phyloP scores from a whole-genome alignment of 257 asterid species.

The Perilla frutescens region DNA sequence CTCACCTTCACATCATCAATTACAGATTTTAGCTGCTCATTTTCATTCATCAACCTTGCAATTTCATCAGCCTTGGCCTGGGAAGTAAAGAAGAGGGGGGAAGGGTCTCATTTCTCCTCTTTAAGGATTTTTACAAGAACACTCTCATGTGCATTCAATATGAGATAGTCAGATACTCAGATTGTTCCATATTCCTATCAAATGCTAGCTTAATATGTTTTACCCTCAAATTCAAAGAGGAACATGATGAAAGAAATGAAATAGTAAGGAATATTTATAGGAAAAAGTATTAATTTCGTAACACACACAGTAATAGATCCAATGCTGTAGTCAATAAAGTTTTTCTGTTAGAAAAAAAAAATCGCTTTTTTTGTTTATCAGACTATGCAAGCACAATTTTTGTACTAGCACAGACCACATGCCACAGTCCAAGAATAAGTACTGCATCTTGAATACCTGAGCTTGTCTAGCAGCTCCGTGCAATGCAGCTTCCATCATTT shows the following conservation, averaged over 20 bases:
- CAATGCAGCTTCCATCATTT: slow-evolving; percentile 91
- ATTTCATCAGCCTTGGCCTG: slow-evolving; percentile 98
- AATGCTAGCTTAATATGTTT: slow-evolving; percentile 11
- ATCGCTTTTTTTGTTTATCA: not conserved
- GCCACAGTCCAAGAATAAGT: slow-evolving; percentile 15
- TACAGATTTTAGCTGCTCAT: slow-evolving; percentile 77
- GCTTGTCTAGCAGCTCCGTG: slow-evolving; percentile 99
- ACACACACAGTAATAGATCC: slow-evolving; percentile 17
- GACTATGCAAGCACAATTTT: not conserved
- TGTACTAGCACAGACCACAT: slow-evolving; percentile 24
- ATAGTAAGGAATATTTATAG: not conserved
- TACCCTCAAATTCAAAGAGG: slow-evolving; percentile 27
- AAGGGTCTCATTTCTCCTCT: slow-evolving; percentile 29
- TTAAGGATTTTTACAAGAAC: slow-evolving; percentile 28
- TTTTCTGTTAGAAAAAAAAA: not conserved
- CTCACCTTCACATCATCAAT: slow-evolving; percentile 78
- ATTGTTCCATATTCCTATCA: not conserved
- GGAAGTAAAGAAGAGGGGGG: slow-evolving; percentile 32
- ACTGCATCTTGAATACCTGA: slow-evolving; percentile 58
- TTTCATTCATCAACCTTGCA: slow-evolving; percentile 86
- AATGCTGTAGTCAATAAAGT: slow-evolving; percentile 22
- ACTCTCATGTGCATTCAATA: slow-evolving; percentile 24
- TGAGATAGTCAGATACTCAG: not conserved
- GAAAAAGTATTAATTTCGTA: not conserved
- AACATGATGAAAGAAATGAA: slow-evolving; percentile 4